Percentiles rank a stretch among this genome's conserved stretches.
These are phyloP conservation scores for Cladophialophora psammophila DNA, from an alignment of 2,329 filamentous ascomycete genomes.

Conservation along the genomic window DNA sequence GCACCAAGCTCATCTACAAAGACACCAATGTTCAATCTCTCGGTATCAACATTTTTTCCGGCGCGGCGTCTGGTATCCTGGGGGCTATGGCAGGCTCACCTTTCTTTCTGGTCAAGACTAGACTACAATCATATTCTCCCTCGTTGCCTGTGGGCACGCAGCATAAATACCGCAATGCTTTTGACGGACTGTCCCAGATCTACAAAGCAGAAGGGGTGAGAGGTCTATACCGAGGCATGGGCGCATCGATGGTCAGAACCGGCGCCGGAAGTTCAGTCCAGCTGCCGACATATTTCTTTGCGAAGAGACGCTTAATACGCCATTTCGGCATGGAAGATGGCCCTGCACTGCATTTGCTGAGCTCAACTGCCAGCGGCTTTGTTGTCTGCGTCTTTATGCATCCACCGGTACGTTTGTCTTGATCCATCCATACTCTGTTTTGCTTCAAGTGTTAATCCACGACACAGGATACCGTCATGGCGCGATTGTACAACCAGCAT, in stretches of 20 bases:
- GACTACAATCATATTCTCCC: slow-evolving; percentile 90
- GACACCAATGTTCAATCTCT: slow-evolving; percentile 81
- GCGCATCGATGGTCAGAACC: slow-evolving; percentile 92
- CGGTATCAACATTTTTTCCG: slow-evolving; percentile 90
- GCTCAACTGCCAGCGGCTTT: slow-evolving; percentile 88
- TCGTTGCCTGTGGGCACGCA: slow-evolving; percentile 97
- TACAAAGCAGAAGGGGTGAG: slow-evolving; percentile 76
- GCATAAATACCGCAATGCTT: slow-evolving; percentile 85
- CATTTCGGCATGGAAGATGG: slow-evolving; percentile 92
- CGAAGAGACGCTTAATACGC: slow-evolving; percentile 81
- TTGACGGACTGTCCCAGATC: slow-evolving; percentile 83
- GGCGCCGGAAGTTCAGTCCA: slow-evolving; percentile 96
- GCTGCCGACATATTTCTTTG: slow-evolving; percentile 97
- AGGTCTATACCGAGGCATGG: slow-evolving; percentile 88
- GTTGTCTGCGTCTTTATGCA: slow-evolving; percentile 99
- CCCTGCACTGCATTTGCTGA: slow-evolving; percentile 83
- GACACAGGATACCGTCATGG: slow-evolving; percentile 88
- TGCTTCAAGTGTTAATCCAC: slow-evolving; percentile 32
- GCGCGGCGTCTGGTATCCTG: slow-evolving; percentile 85
- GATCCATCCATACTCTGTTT: not conserved
- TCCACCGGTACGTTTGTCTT: slow-evolving; percentile 72
- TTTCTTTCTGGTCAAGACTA: slow-evolving; percentile 97
- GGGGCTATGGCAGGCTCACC: slow-evolving; percentile 92
- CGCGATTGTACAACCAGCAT: slow-evolving; percentile 97
- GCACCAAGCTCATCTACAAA: slow-evolving; percentile 74